A percentile compares a stretch with the other conserved stretches of the same genome.
phyloP scores from a whole-genome alignment of 2,329 filamentous ascomycete species.

The Cordyceps cateniannulata region DNA sequence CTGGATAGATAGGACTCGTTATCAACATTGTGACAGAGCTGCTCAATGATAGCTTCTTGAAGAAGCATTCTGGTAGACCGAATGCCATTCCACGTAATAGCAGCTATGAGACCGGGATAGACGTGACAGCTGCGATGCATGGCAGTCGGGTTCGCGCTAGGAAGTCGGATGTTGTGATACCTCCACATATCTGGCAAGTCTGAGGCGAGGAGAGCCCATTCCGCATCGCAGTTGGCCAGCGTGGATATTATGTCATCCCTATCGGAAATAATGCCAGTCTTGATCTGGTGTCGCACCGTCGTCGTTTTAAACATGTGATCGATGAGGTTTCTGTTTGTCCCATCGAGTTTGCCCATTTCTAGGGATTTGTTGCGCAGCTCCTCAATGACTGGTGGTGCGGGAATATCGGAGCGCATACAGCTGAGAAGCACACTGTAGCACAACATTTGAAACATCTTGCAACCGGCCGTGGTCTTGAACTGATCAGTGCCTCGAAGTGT shows the following conservation, averaged over 20 bases:
- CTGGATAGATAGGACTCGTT: constrained; percentile 22
- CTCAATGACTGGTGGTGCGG: constrained; percentile 41
- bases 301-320: constrained; percentile 39
- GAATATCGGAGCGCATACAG: constrained; percentile 42
- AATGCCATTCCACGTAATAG: constrained; percentile 42
- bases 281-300: constrained; percentile 42
- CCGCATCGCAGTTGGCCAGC: constrained; percentile 35
- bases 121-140: constrained; percentile 37
- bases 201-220: constrained; percentile 34
- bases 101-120: constrained; percentile 38
- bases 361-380: constrained; percentile 39
- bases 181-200: constrained; percentile 34
- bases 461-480: constrained; percentile 38
- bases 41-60: constrained; percentile 40
- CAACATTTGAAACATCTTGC: constrained; percentile 48
- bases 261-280: constrained; percentile 29
- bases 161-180: constrained; percentile 35
- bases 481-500: constrained; percentile 42
- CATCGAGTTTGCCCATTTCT: constrained; percentile 27
- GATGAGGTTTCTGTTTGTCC: constrained; percentile 37
- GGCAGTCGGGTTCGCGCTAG: constrained; percentile 33
- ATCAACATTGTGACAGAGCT: constrained; percentile 31
- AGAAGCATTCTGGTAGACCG: constrained; percentile 40
- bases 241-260: constrained; percentile 29
- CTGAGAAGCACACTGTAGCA: constrained; percentile 44